Base-by-base conservation (phyloP, 1,284 basidiomycete species). In the Coniophora puteana region DNA sequence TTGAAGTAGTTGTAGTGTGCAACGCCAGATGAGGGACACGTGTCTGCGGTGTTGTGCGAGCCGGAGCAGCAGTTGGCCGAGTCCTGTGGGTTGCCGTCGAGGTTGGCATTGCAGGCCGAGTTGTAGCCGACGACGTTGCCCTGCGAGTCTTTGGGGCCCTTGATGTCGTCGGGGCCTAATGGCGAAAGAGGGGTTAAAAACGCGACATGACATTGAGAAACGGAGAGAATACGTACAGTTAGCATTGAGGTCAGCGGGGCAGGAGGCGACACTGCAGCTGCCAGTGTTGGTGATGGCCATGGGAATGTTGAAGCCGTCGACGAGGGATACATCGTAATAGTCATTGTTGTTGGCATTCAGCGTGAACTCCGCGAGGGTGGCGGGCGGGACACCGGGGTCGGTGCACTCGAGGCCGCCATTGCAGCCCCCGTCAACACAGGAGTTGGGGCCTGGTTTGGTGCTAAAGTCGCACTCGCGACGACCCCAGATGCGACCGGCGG, bases 311-410 rank as follows among this genome's bases (percentile, higher is more conserved):
- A 61, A 68, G 8, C 69, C 72, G 42, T 74, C 69, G 17, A 72
- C 71, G 13, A 70, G 58, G 8, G 65, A 67, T 16, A 68, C 66
- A 40, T 61, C 55, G 26, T 54, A 58, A 31, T 53, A 58, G 35
- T 58, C 58, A 8, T 36, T 1, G 16, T 46, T 55, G 24, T 37
- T 37, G 13, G 48, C 6, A 10, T 53, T 43, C 6, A 83, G 60
- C 12, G 74, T 81, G 57, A 68, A 81, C 50, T 81, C 78, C 4
- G 77, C 78, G 17, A 81, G 61, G 13, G 72, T 71, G 5, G 73
- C 78, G 39, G 80, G 80, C 22, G 80, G 77, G 6, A 80, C 72
- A 46, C 80, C 76, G 26, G 26, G 26, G 10, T 27, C 44, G 37
- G 58, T 55, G 44, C 80, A 82, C 7, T 61, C 49, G 5, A 82